Conservation (phyloP, 164 flowering plant species). For the Aristolochia contorta region DNA sequence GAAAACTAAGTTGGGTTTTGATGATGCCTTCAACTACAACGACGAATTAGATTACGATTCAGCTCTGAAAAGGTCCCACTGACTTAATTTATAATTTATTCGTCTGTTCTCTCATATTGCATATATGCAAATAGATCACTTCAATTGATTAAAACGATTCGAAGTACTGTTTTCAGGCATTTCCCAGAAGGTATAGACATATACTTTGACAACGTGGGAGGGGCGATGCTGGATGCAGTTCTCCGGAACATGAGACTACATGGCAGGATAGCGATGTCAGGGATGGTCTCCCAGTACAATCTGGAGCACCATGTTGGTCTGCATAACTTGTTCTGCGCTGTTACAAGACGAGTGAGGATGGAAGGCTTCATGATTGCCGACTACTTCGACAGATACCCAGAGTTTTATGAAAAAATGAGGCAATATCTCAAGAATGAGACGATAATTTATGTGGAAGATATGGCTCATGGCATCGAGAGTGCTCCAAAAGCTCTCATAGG, state of each 20-base stretch:
- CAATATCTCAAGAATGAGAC: conserved; percentile 15
- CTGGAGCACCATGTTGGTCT: conserved; percentile 15
- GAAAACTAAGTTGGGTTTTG: conserved; percentile 40
- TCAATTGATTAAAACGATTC: too few species aligned
- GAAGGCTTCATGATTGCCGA: conserved; percentile 13
- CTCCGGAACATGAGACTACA: conserved; percentile 39
- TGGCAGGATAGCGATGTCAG: conserved; percentile 45
- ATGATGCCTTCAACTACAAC: conserved; percentile 52
- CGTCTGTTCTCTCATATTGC: too few species aligned
- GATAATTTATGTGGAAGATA: conserved; percentile 41
- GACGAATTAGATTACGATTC: conserved; percentile 37
- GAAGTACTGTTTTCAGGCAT: conserved; percentile 15
- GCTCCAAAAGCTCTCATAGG: conserved; percentile 51
- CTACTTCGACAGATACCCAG: conserved; percentile 14
- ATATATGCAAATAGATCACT: too few species aligned
- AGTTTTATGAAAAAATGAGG: conserved; percentile 11
- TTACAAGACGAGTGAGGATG: conserved; percentile 14
- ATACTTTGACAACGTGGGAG: conserved; percentile 62
- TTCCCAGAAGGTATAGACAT: conserved; percentile 55
- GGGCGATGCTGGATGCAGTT: conserved; percentile 53
- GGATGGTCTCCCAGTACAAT: conserved; percentile 35
- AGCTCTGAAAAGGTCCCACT: conserved; percentile 53
- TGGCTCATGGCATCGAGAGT: conserved; percentile 38
- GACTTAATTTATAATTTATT: too few species aligned
- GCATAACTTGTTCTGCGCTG: conserved; percentile 9